Evolutionary conservation across 257 asterid species (phyloP).

Genomic region (Gynochthodes officinalis): DNA sequence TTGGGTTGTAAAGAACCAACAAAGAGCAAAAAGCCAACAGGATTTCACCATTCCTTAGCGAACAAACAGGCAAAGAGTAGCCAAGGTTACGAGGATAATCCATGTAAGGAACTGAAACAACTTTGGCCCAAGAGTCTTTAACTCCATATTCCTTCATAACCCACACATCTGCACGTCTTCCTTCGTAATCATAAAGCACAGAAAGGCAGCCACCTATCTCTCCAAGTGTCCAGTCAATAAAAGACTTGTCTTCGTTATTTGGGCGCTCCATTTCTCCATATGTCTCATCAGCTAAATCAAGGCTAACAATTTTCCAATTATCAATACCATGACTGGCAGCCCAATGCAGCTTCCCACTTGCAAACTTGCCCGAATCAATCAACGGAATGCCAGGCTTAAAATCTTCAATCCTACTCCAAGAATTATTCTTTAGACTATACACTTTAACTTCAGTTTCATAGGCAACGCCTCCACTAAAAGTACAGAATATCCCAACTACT

Average conservation of each 20-base stretch:
- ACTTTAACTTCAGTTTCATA: constrained; percentile 34
- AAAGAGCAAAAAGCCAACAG: constrained; percentile 32
- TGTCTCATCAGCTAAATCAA: constrained; percentile 46
- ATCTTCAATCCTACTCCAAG: constrained; percentile 44
- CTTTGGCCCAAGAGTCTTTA: constrained; percentile 39
- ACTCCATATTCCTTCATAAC: constrained; percentile 38
- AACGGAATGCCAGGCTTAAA: constrained; percentile 26
- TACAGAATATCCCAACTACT: constrained; percentile 42
- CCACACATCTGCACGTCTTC: constrained; percentile 43
- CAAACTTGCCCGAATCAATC: constrained; percentile 34
- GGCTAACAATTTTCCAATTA: constrained; percentile 38
- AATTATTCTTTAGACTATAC: constrained; percentile 42
- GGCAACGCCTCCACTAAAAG: constrained; percentile 6
- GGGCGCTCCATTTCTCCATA: constrained; percentile 37
- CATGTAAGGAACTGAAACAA: constrained; percentile 33
- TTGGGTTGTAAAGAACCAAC: constrained; percentile 34
- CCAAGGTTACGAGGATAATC: constrained; percentile 24
- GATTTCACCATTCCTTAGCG: constrained; percentile 36
- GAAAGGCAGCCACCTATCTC: constrained; percentile 34
- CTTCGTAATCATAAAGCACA: constrained; percentile 32
- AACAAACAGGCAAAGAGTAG: constrained; percentile 26
- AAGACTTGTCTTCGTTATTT: constrained; percentile 17
- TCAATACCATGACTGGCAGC: constrained; percentile 19
- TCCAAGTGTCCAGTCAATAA: constrained; percentile 24
- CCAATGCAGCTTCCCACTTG: constrained; percentile 65